Conservation (phyloP, 2,329 filamentous ascomycete species). For the Diaporthe longicolla region DNA sequence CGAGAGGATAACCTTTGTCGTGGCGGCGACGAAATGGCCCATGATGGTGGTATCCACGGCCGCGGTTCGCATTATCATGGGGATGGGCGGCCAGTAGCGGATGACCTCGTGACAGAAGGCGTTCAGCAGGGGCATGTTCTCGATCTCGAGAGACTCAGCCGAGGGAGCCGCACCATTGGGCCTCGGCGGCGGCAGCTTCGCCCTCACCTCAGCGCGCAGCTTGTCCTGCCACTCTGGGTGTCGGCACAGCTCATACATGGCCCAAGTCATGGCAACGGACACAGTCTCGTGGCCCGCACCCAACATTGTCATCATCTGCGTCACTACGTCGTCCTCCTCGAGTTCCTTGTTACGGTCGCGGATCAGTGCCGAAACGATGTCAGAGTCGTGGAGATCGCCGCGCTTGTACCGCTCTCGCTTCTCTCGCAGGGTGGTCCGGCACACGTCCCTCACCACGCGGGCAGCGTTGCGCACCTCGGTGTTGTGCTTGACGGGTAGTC, state of each 20-base stretch:
- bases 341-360: slow-evolving; percentile 27
- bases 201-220: slow-evolving; percentile 72
- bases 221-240: slow-evolving; percentile 69
- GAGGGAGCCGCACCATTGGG: neutral
- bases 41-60: slow-evolving; percentile 57
- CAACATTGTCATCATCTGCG: slow-evolving; percentile 28
- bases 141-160: slow-evolving; percentile 17
- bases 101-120: slow-evolving; percentile 28
- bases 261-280: slow-evolving; percentile 74
- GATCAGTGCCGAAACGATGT: slow-evolving; percentile 22
- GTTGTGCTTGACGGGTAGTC: slow-evolving; percentile 14
- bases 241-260: slow-evolving; percentile 71
- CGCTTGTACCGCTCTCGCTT: slow-evolving; percentile 23
- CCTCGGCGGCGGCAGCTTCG: slow-evolving; percentile 56
- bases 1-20: slow-evolving; percentile 72
- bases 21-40: slow-evolving; percentile 71
- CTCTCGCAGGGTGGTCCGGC: slow-evolving; percentile 8
- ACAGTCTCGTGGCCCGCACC: slow-evolving; percentile 72
- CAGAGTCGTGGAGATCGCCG: slow-evolving; percentile 22
- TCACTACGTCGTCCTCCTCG: slow-evolving; percentile 24
- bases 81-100: slow-evolving; percentile 45
- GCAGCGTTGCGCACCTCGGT: slow-evolving; percentile 21
- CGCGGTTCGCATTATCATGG: slow-evolving; percentile 42
- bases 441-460: slow-evolving; percentile 17
- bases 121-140: slow-evolving; percentile 25